phyloP scores from a whole-genome alignment of 108 stramenopile genomes.

The Cyclotella atomus region DNA sequence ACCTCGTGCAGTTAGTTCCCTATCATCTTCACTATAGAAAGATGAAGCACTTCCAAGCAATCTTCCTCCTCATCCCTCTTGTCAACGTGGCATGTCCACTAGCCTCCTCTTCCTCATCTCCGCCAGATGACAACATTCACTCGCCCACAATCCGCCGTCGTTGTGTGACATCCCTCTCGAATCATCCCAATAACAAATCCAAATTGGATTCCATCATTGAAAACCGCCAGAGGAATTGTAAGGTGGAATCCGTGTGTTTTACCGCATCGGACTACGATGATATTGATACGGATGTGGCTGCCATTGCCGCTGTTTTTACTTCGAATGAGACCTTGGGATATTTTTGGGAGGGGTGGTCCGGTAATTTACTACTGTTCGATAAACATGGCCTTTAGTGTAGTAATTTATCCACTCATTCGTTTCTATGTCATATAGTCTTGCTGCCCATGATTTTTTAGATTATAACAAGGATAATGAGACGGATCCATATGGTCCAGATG shows the following conservation, averaged over 20 bases:
- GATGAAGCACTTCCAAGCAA: not conserved
- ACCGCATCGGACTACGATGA: constrained; percentile 22
- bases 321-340: constrained; percentile 19
- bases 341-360: constrained; percentile 44
- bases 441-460: constrained; percentile 45
- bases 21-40: not conserved
- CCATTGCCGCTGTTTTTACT: not conserved
- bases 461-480: not conserved
- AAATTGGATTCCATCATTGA: constrained; percentile 4
- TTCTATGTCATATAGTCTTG: too few species aligned
- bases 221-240: not conserved
- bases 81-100: too few species aligned
- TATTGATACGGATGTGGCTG: constrained; percentile 20
- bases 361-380: too few species aligned
- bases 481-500: constrained; percentile 21
- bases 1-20: too few species aligned
- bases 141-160: not conserved
- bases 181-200: not conserved
- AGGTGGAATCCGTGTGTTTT: constrained; percentile 8
- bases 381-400: too few species aligned
- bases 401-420: too few species aligned
- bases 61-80: too few species aligned
- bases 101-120: not conserved
- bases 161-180: not conserved
- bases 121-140: not conserved